Evolutionary conservation across 163 green algal genomes (phyloP).

Genomic region (Scenedesmus sp.): DNA sequence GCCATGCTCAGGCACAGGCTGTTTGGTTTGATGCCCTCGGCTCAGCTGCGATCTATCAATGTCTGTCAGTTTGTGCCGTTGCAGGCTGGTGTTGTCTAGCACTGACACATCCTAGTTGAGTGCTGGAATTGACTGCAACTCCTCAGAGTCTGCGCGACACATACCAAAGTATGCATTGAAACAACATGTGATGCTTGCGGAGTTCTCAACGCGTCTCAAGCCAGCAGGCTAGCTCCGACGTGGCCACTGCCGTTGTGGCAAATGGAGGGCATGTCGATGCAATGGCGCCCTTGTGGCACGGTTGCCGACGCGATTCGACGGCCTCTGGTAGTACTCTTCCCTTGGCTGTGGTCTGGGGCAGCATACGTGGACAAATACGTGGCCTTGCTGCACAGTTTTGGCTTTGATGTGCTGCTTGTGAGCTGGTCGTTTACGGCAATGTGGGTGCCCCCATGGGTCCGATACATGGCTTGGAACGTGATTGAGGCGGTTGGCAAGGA

Average conservation of each 20-base stretch:
- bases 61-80: not conserved
- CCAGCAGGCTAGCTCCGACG: not conserved
- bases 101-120: not conserved
- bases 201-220: not conserved
- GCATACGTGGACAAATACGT: constrained; percentile 14
- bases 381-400: not conserved
- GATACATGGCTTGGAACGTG: not conserved
- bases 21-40: not conserved
- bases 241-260: constrained; percentile 6
- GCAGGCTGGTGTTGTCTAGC: not conserved
- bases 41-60: not conserved
- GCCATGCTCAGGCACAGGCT: too few relatives aligned
- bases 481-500: not conserved
- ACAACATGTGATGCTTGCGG: not conserved
- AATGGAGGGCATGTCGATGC: not conserved
- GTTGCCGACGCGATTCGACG: not conserved
- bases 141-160: not conserved
- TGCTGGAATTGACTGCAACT: not conserved
- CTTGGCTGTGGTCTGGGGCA: constrained; percentile 21
- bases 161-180: not conserved
- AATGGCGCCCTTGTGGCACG: not conserved
- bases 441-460: constrained; percentile 18
- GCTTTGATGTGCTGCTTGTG: constrained; percentile 26
- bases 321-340: not conserved
- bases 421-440: constrained; percentile 13